A percentile compares a stretch with the other conserved stretches of the same genome.
These are phyloP conservation scores for Paecilomyces sp. DNA, from an alignment of 2,329 filamentous ascomycete species.

Conservation along the genomic window DNA sequence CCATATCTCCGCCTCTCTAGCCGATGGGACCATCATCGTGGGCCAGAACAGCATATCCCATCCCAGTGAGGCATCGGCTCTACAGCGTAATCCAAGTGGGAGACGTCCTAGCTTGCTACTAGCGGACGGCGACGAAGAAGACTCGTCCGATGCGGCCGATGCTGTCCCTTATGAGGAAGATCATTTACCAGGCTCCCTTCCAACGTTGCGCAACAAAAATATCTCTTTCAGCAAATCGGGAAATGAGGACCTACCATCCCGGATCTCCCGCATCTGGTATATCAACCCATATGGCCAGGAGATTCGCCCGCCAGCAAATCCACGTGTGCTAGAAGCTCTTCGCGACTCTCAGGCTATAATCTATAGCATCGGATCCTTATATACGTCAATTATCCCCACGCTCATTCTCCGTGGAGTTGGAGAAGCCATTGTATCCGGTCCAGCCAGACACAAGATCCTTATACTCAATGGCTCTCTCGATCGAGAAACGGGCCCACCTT, in stretches of 20 bases:
- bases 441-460: slow-evolving; percentile 63
- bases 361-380: slow-evolving; percentile 90
- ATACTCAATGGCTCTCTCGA: slow-evolving; percentile 80
- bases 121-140: slow-evolving; percentile 24
- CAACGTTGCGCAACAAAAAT: slow-evolving; percentile 70
- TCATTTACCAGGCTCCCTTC: slow-evolving; percentile 57
- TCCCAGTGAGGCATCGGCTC: slow-evolving; percentile 59
- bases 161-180: slow-evolving; percentile 37
- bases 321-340: slow-evolving; percentile 67
- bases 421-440: slow-evolving; percentile 49
- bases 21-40: slow-evolving; percentile 69
- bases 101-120: slow-evolving; percentile 28
- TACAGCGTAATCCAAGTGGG: slow-evolving; percentile 21
- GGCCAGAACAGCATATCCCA: slow-evolving; percentile 93
- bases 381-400: slow-evolving; percentile 80
- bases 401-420: slow-evolving; percentile 73
- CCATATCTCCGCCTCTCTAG: slow-evolving; percentile 80
- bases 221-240: slow-evolving; percentile 74
- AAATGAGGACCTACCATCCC: slow-evolving; percentile 69
- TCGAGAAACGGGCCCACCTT: slow-evolving; percentile 72
- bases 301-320: slow-evolving; percentile 77
- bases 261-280: slow-evolving; percentile 85
- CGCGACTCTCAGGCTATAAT: slow-evolving; percentile 61
- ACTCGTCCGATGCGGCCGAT: slow-evolving; percentile 22
- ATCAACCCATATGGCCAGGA: slow-evolving; percentile 99